These are phyloP conservation scores for Guillardia theta DNA, from an alignment of 78 protist species.

Conservation along the genomic window DNA sequence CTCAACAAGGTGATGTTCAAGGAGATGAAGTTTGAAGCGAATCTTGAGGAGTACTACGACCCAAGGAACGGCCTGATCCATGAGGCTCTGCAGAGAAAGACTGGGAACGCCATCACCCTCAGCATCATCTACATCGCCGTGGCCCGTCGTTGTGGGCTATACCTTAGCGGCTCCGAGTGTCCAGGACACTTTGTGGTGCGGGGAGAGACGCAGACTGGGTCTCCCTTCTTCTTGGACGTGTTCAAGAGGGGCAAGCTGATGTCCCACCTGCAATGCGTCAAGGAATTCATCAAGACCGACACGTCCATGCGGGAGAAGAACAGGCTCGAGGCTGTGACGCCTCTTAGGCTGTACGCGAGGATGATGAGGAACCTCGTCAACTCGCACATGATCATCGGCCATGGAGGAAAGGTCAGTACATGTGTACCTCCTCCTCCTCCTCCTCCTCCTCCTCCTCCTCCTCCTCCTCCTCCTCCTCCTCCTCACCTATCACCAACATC, in stretches of 20 bases:
- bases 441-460: no score
- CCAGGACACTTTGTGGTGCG: not conserved
- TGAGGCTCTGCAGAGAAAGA: not conserved
- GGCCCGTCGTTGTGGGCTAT: not conserved
- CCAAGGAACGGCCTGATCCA: not conserved
- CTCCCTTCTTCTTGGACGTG: not conserved
- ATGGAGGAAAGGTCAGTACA: not conserved
- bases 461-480: no score
- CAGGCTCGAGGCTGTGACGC: not conserved
- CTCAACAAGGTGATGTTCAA: not conserved
- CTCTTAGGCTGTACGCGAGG: not conserved
- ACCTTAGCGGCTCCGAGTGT: not conserved
- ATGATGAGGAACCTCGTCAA: not conserved
- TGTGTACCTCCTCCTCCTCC: no score
- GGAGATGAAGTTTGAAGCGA: not conserved
- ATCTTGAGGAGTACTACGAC: not conserved
- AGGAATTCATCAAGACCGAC: not conserved
- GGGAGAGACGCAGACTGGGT: not conserved
- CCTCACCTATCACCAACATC: no score
- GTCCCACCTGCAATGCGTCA: no score
- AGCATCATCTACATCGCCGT: not conserved
- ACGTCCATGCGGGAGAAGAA: no score
- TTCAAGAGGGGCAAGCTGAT: not conserved
- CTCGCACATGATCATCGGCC: conserved; percentile 22
- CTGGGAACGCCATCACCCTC: conserved; percentile 5